These are phyloP conservation scores for Coleophoma eucalyptorum DNA, from an alignment of 2,329 filamentous ascomycete genomes.

Conservation along the genomic window DNA sequence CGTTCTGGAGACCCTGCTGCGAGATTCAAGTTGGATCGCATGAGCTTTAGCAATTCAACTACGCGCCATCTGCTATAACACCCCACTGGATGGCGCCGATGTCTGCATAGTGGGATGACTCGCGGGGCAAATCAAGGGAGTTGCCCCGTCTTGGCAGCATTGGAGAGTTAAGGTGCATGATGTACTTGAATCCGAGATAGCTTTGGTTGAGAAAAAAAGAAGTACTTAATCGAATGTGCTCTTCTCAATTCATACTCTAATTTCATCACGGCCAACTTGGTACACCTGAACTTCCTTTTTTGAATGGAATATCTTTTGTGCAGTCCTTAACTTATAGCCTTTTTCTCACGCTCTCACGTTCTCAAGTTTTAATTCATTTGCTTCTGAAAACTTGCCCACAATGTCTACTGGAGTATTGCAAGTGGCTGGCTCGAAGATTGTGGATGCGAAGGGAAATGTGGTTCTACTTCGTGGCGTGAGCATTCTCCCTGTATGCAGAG, in stretches of 20 bases:
- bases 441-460: conserved; percentile 30
- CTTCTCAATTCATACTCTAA: too few species aligned
- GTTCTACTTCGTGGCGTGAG: conserved; percentile 24
- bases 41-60: not conserved
- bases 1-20: too few species aligned
- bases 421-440: conserved; percentile 35
- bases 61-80: too few species aligned
- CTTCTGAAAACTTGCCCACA: conserved; percentile 10
- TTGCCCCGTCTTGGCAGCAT: not conserved
- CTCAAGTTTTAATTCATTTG: too few species aligned
- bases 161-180: too few species aligned
- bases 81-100: too few species aligned
- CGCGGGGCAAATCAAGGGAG: not conserved
- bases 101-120: too few species aligned
- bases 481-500: conserved; percentile 23
- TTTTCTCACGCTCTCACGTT: too few species aligned
- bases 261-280: too few species aligned
- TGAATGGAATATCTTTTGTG: not conserved
- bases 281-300: not conserved
- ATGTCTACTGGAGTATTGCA: conserved; percentile 25
- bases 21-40: not conserved
- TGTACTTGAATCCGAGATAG: too few species aligned
- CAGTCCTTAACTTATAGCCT: not conserved
- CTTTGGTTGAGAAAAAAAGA: too few species aligned
- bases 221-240: too few species aligned